Evolutionary conservation across 1,284 basidiomycete species (phyloP).

Genomic region (Cryptococcus sp.): DNA sequence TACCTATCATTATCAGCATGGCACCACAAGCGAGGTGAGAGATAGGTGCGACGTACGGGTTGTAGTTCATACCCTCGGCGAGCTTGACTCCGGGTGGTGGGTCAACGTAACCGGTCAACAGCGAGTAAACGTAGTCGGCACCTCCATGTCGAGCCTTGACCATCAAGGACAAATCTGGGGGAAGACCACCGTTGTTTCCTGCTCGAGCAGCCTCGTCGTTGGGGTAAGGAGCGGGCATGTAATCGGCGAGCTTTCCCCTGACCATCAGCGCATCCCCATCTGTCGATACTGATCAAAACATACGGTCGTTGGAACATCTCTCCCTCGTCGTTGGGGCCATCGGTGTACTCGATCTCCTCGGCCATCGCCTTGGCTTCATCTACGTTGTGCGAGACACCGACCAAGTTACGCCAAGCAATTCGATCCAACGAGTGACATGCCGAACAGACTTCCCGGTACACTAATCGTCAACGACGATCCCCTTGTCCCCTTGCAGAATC

Average conservation of each 20-base stretch:
- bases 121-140: conserved; percentile 93
- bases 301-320: conserved; percentile 99
- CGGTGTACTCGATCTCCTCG: conserved; percentile 93
- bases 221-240: conserved; percentile 91
- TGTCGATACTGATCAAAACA: conserved; percentile 20
- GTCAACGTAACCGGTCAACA: conserved; percentile 95
- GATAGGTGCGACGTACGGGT: conserved; percentile 55
- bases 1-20: conserved; percentile 47
- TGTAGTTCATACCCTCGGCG: conserved; percentile 97
- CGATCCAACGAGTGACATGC: conserved; percentile 99
- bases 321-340: conserved; percentile 90
- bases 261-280: too few relatives aligned
- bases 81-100: conserved; percentile 94
- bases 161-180: conserved; percentile 95
- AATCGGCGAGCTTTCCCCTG: conserved; percentile 65
- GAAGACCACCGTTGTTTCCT: conserved; percentile 79
- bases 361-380: conserved; percentile 91
- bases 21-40: background rate
- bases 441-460: conserved; percentile 98
- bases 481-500: background rate
- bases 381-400: conserved; percentile 93
- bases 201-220: conserved; percentile 98
- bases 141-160: conserved; percentile 97
- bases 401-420: conserved; percentile 99
- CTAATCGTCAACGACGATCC: conserved; percentile 42